Evolutionary conservation across 345 rosid genomes (phyloP).

Genomic region (Streptanthus diversifolius): DNA sequence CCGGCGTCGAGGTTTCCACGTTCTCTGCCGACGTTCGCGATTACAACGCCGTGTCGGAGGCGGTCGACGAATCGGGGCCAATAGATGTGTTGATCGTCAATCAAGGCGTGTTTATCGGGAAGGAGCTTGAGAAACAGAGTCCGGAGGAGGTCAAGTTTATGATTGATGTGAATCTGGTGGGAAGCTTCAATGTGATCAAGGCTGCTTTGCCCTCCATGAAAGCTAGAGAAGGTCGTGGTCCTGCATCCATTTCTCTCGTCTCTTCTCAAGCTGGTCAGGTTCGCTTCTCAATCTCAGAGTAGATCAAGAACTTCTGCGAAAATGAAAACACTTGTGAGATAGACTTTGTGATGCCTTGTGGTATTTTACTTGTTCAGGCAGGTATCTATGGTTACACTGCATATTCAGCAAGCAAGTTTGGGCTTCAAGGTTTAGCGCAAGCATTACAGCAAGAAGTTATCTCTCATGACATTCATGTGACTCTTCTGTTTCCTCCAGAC

Average conservation of each 20-base stretch:
- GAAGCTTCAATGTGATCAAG: slow-evolving; percentile 66
- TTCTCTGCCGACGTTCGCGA: slow-evolving; percentile 68
- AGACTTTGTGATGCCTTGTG: not conserved
- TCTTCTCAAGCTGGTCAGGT: slow-evolving; percentile 91
- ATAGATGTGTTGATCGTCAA: slow-evolving; percentile 68
- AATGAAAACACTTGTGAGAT: not conserved
- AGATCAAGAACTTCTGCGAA: not conserved
- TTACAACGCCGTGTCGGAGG: slow-evolving; percentile 45
- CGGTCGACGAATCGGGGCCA: slow-evolving; percentile 46
- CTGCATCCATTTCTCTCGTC: slow-evolving; percentile 59
- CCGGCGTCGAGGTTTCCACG: slow-evolving; percentile 56
- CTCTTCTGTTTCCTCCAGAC: slow-evolving; percentile 72
- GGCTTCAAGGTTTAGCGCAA: slow-evolving; percentile 77
- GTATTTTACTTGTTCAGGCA: slow-evolving; percentile 41
- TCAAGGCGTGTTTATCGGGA: slow-evolving; percentile 55
- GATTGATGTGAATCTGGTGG: slow-evolving; percentile 67
- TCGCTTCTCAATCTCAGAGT: not conserved
- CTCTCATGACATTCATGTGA: slow-evolving; percentile 55
- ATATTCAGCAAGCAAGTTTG: slow-evolving; percentile 76
- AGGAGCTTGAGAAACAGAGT: slow-evolving; percentile 55
- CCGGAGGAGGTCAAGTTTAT: slow-evolving; percentile 55
- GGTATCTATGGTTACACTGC: slow-evolving; percentile 78
- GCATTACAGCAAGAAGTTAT: slow-evolving; percentile 87
- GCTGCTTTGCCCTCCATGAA: slow-evolving; percentile 75
- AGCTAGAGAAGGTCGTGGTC: slow-evolving; percentile 40